These are phyloP conservation scores for Linderina pennispora DNA, from an alignment of 192 early-diverging fungal species.

Conservation along the genomic window DNA sequence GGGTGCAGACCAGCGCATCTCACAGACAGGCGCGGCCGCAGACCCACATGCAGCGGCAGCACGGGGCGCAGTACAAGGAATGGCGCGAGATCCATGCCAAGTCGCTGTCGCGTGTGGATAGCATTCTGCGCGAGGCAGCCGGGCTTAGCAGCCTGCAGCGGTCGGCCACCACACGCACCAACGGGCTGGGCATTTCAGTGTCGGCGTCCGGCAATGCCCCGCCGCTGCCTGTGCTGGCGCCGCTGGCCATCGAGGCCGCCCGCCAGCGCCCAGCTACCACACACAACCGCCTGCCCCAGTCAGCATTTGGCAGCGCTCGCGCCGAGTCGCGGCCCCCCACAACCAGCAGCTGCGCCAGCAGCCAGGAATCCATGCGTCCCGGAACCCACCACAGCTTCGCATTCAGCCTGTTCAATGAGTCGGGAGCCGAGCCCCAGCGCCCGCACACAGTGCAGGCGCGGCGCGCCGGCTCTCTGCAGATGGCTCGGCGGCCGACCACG, in stretches of 20 bases:
- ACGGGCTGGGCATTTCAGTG: constrained; percentile 31
- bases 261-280: background rate
- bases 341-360: background rate
- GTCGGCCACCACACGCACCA: constrained; percentile 6
- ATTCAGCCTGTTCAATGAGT: background rate
- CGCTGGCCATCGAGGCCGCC: background rate
- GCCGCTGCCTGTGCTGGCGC: background rate
- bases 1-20: no score
- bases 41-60: constrained; percentile 12
- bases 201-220: no score
- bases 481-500: no score
- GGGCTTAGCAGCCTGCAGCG: constrained; percentile 11
- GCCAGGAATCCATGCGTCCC: background rate
- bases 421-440: no score
- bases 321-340: constrained; percentile 17
- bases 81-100: constrained; percentile 47
- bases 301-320: background rate
- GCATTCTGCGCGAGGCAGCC: constrained; percentile 43
- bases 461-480: no score
- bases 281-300: background rate
- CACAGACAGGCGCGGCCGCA: no score
- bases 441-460: background rate
- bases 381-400: background rate
- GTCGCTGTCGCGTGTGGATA: constrained; percentile 39
- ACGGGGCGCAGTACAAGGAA: constrained; percentile 10